phyloP scores from a whole-genome alignment of 139 green algal genomes.

The Trebouxia sp. region DNA sequence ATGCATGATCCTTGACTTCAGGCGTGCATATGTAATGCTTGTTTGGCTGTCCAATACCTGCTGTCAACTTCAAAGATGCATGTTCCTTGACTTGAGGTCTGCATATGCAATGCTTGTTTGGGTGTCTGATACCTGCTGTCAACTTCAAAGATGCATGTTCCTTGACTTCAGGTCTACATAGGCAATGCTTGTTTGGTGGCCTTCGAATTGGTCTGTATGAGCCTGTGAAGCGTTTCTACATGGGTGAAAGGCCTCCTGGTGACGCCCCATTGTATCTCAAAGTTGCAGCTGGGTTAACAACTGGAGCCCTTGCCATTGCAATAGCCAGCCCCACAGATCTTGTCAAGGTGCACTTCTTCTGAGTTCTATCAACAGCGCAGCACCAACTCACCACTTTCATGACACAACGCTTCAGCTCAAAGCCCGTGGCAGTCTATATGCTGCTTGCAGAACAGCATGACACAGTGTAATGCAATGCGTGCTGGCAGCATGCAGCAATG shows the following conservation, averaged over 20 bases:
- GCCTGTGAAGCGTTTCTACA: conserved; percentile 85
- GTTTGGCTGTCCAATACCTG: too few species aligned
- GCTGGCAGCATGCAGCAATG: too few species aligned
- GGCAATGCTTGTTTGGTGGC: conserved; percentile 94
- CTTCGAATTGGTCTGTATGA: conserved; percentile 98
- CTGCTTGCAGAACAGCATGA: too few species aligned
- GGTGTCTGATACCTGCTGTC: conserved; percentile 37
- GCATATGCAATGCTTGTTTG: conserved; percentile 94
- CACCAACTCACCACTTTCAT: not conserved
- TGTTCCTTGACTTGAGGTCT: conserved; percentile 72
- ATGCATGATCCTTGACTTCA: too few species aligned
- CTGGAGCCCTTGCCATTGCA: conserved; percentile 85
- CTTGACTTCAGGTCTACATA: conserved; percentile 79
- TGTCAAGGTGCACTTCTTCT: conserved; percentile 98
- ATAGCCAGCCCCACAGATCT: conserved; percentile 94
- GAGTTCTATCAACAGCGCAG: too few species aligned
- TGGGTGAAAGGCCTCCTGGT: conserved; percentile 79
- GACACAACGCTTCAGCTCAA: too few species aligned
- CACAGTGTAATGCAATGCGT: too few species aligned
- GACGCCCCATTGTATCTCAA: conserved; percentile 87
- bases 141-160: not conserved
- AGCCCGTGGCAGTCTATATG: too few species aligned
- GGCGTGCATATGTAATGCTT: too few species aligned
- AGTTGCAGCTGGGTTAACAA: conserved; percentile 91
- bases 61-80: not conserved